These are phyloP conservation scores for Penicillium dipodomyicola DNA, from an alignment of 495 filamentous ascomycete species.

Conservation along the genomic window DNA sequence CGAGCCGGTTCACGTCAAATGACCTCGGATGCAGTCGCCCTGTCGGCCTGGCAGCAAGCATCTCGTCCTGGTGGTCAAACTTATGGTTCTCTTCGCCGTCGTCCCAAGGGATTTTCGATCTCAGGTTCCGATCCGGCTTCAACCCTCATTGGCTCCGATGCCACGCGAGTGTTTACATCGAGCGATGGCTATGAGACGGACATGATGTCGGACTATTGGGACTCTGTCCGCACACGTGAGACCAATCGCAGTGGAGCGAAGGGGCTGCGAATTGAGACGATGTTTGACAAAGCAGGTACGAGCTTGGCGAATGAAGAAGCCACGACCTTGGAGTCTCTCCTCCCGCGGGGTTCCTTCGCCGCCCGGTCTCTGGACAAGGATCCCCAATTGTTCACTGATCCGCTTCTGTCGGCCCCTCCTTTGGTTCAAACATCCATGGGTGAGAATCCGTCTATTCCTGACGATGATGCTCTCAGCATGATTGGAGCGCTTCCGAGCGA, in stretches of 20 bases:
- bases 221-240: slow-evolving; percentile 80
- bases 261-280: slow-evolving; percentile 69
- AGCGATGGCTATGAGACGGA: slow-evolving; percentile 86
- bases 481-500: slow-evolving; percentile 36
- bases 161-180: slow-evolving; percentile 69
- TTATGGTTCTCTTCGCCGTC: slow-evolving; percentile 35
- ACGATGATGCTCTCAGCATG: slow-evolving; percentile 35
- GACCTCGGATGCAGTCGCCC: slow-evolving; percentile 32
- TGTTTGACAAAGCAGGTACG: slow-evolving; percentile 78
- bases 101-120: slow-evolving; percentile 47
- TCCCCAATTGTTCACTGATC: slow-evolving; percentile 31
- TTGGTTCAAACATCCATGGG: slow-evolving; percentile 22
- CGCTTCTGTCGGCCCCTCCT: slow-evolving; percentile 53
- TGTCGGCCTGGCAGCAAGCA: slow-evolving; percentile 28
- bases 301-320: slow-evolving; percentile 56
- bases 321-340: slow-evolving; percentile 53
- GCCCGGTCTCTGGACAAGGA: slow-evolving; percentile 29
- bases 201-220: slow-evolving; percentile 86
- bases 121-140: slow-evolving; percentile 70
- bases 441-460: slow-evolving; percentile 19
- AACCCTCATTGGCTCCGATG: slow-evolving; percentile 81
- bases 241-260: slow-evolving; percentile 59
- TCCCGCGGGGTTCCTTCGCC: slow-evolving; percentile 44
- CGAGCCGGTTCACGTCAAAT: slow-evolving; percentile 22
- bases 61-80: slow-evolving; percentile 13